Evolutionary conservation across 768 basidiomycete genomes (phyloP), one percentile per base, ranked within the genome.

Genomic region (Boletus rufocinnamomeus): DNA sequence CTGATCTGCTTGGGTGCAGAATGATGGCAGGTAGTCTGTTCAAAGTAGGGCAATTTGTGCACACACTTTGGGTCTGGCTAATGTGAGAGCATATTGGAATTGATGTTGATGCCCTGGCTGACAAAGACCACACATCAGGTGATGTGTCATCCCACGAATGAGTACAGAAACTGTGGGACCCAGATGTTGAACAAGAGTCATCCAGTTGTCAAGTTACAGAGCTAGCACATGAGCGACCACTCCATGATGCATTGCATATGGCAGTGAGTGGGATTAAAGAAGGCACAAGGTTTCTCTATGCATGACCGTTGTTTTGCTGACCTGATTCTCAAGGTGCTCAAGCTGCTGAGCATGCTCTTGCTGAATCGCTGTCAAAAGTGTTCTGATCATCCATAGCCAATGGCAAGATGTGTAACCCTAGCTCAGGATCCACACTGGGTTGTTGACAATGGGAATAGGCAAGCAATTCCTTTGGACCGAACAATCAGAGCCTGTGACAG

Each of bases 51-150:
- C 88, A 95, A 27, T 99, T 97, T 73, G 95, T 96, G 2, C 97
- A 99, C 73, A 90, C 91, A 4, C 80, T 99, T 13, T 88, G 97
- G 7, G 81, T 98, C 47, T 86, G 96, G 19, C 78, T 99, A 59
- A 99, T 99, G 97, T 82, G 91, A 62, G 97, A 99, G 69, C 97
- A 99, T 70, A 79, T 97, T 58, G 97, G 97, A 3, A 80, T 98
- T 56, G 94, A 99, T 70, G 95, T 98, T 32, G 97, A 99, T 69
- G 81, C 85, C 2, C 77, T 97, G 65, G 82, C 84, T 45, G 89
- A 94, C 63, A 89, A 90, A 52, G 86, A 91, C 52, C 73, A 87
- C 21, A 83, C 82, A 80, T 73, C 77, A 2, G 72, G 77, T 23
- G 79, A 84, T 8, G 82, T 79, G 9, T 53, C 78, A 79, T 54